Evolutionary conservation across 176 grass and related monocot genomes (phyloP), one percentile per base, ranked within the genome.

Genomic region (Juncus effusus): DNA sequence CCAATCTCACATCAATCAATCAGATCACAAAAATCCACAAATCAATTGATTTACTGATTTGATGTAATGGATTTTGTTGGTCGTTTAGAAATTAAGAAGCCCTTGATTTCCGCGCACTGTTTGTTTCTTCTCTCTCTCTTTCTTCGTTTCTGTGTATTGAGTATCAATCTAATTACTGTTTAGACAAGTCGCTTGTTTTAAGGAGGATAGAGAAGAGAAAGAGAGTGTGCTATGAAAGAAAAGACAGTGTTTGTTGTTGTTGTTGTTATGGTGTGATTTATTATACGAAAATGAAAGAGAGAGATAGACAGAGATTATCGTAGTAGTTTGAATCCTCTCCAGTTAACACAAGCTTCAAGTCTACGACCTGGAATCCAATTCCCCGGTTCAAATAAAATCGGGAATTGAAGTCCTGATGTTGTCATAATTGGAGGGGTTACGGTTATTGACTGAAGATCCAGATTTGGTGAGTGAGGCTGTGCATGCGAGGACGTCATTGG

Each of bases 101-200:
- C 9, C 39, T 59, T 19, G 1, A 41, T 42, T 40, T 72, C 14
- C 40, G 39, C 54, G 69, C 54, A 57, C 37, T 60, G 19, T 61
- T 13, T 62, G 60, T 13, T 64, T 72, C 40, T 16, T 42, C 39
- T 72, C 54, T 71, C 65, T 69, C 65, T 69, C 3, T 49, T n/a
- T 67, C 63, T 66, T 50, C 15, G 59, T 12, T 4, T 58, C 16
- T 71, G 36, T 71, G 38, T 58, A 60, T 58, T 28, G 19, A 28
- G 19, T 28, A 28, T 47, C 44, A 6, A 47, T 47, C 44, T 47
- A 5, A 9, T 5, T 47, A 47, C 44, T 47, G 44, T 47, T 47
- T 6, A 47, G 44, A 9, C 54, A 72, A 72, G 69, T 72, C 7
- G 66, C 51, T 70, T 53, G 66, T 70, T 70, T 70, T 70, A 70